A percentile compares a stretch with the other conserved stretches of the same genome.
Conservation (phyloP, 2,329 filamentous ascomycete genomes). For the Capronia americana region DNA sequence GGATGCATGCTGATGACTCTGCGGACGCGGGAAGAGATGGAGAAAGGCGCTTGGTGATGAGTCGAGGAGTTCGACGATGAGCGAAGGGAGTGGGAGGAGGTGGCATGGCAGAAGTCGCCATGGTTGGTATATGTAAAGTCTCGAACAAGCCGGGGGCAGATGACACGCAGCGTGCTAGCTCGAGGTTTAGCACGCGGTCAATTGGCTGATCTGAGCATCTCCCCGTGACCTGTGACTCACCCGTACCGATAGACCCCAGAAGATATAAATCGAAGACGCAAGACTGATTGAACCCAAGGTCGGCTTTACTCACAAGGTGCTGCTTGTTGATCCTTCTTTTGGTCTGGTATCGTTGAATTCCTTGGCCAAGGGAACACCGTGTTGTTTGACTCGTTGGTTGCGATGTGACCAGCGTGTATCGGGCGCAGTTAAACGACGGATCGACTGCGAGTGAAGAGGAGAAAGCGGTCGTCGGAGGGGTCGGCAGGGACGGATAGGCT, state of each 20-base stretch:
- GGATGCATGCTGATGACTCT: constrained; percentile 39
- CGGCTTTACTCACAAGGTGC: constrained; percentile 34
- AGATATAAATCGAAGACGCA: constrained; percentile 30
- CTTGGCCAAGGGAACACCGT: not conserved
- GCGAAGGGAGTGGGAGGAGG: constrained; percentile 39
- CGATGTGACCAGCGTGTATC: constrained; percentile 7
- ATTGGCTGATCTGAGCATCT: constrained; percentile 30
- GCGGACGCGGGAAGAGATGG: constrained; percentile 37
- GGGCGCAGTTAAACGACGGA: constrained; percentile 9
- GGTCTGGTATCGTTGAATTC: not conserved
- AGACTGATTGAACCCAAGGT: constrained; percentile 23
- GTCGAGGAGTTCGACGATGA: constrained; percentile 40
- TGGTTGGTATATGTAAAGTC: constrained; percentile 35
- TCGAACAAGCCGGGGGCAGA: constrained; percentile 32
- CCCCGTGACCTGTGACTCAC: constrained; percentile 36
- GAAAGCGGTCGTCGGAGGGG: constrained; percentile 9
- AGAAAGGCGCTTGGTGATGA: constrained; percentile 36
- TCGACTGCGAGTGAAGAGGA: constrained; percentile 1
- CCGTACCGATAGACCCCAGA: constrained; percentile 24
- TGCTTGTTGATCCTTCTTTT: constrained; percentile 19
- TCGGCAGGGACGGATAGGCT: constrained; percentile 8
- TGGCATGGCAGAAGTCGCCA: constrained; percentile 36
- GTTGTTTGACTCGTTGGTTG: constrained; percentile 10
- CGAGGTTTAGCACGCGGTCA: constrained; percentile 31
- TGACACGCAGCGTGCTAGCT: constrained; percentile 35